Conservation (phyloP, 2,329 filamentous ascomycete genomes). For the Cladobotryum mycophilum region DNA sequence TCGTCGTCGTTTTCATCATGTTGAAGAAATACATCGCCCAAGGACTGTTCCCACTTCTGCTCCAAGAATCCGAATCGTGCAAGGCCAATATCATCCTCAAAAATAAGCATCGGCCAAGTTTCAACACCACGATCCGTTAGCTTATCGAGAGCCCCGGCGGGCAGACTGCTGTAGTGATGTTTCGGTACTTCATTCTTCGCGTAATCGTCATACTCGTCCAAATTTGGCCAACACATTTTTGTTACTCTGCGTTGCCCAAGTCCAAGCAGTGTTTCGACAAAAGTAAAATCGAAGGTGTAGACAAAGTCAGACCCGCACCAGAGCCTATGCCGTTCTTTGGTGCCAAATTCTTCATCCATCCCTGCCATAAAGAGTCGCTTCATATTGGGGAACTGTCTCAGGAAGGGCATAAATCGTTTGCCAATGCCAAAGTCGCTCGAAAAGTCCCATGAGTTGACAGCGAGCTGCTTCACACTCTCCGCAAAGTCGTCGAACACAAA, state of each 20-base stretch:
- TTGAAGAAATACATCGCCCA: background rate
- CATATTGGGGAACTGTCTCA: conserved; percentile 20
- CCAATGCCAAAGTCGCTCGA: background rate
- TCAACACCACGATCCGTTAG: conserved; percentile 14
- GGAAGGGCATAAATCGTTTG: conserved; percentile 2
- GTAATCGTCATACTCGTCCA: conserved; percentile 23
- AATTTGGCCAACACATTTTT: conserved; percentile 30
- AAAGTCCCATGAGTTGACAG: conserved; percentile 13
- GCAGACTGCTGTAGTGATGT: conserved; percentile 1
- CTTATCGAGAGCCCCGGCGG: rapidly evolving
- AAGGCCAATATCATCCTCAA: conserved; percentile 18
- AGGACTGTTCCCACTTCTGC: background rate
- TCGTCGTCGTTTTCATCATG: conserved; percentile 3
- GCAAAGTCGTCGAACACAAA: conserved; percentile 22
- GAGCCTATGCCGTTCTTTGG: conserved; percentile 12
- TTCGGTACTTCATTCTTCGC: conserved; percentile 20
- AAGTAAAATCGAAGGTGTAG: conserved; percentile 22
- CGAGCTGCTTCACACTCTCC: conserved; percentile 24
- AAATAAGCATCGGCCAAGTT: conserved; percentile 26
- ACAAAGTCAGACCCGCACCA: conserved; percentile 29
- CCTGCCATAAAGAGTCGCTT: conserved; percentile 20
- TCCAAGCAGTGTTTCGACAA: conserved; percentile 19
- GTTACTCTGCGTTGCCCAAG: conserved; percentile 20
- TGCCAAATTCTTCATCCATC: rapidly evolving
- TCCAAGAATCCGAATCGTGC: conserved; percentile 14